Evolutionary conservation across 2,329 filamentous ascomycete genomes (phyloP), one percentile per base, ranked within the genome.

Genomic region (Elsinoe ampelina): DNA sequence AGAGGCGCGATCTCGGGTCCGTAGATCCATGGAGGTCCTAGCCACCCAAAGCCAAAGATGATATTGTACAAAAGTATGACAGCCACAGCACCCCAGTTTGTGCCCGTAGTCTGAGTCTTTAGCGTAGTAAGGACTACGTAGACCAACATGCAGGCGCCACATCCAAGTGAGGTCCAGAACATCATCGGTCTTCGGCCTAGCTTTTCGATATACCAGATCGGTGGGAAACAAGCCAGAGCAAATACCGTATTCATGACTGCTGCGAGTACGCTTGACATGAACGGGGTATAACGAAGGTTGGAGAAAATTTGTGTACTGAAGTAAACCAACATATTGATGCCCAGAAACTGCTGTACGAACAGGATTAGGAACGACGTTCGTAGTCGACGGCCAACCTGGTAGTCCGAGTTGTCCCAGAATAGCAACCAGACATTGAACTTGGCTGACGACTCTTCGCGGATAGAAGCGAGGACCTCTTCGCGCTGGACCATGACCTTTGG

Each of bases 1-100:
- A 73, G 62, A 6, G 70, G 70, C 6, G 69, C 68, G 41, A 72
- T 72, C 57, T 70, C 69, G 3, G 68, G 67, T 2, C 67, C 66
- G 55, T 71, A 72, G 4, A 71, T 56, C 69, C 68, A 71, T 13
- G 63, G 63, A 6, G 65, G 61, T 35, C 67, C 66, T 57, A 69
- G 57, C 68, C 68, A 70, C 11, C 65, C 65, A 51, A 63, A 67
- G 0, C 62, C 64, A 45, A 67, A 66, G 15, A 67, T 59, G 10
- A 65, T 54, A 20, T 66, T 63, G 59, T 63, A 67, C 8, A 67
- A 47, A 39, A 65, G 61, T 47, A 68, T 64, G 57, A 65, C 60
- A 2, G 58, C 65, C 0, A 65, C 65, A 12, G 66, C 65, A 13
- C 59, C 57, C 64, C 64, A 67, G 30, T 66, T 63, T 0, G 64